Evolutionary conservation across 768 basidiomycete genomes (phyloP).

Genomic region (Calocera viscosa): DNA sequence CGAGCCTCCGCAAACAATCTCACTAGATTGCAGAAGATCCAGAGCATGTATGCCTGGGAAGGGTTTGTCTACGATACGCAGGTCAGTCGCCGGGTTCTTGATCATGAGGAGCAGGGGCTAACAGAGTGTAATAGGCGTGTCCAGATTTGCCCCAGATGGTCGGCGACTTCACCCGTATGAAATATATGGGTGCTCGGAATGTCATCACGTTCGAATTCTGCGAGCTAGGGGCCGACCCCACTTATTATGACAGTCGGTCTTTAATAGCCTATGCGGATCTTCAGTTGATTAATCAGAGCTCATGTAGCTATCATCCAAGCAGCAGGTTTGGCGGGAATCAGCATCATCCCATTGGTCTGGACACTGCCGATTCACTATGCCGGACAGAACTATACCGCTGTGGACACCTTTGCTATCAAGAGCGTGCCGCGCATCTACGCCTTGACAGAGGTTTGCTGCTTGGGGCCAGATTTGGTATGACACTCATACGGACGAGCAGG

Average conservation of each 20-base stretch:
- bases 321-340: neutral
- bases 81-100: neutral
- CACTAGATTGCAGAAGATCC: neutral
- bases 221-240: neutral
- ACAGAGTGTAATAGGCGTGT: neutral
- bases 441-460: neutral
- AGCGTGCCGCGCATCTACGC: conserved; percentile 2
- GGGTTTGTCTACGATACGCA: conserved; percentile 3
- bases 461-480: neutral
- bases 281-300: neutral
- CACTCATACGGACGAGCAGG: neutral
- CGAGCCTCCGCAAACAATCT: neutral
- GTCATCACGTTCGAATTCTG: conserved; percentile 1
- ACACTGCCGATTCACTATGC: conserved; percentile 5
- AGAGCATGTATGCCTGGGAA: conserved; percentile 3
- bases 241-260: neutral
- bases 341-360: neutral
- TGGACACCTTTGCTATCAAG: conserved; percentile 5
- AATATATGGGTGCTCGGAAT: conserved; percentile 2
- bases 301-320: neutral
- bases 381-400: neutral
- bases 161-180: conserved; percentile 5
- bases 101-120: neutral
- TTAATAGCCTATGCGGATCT: neutral
- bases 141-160: neutral